Percentiles rank a stretch among this genome's conserved stretches.
Evolutionary conservation across 2,329 filamentous ascomycete species (phyloP).

Genomic region (Colletotrichum shisoi): DNA sequence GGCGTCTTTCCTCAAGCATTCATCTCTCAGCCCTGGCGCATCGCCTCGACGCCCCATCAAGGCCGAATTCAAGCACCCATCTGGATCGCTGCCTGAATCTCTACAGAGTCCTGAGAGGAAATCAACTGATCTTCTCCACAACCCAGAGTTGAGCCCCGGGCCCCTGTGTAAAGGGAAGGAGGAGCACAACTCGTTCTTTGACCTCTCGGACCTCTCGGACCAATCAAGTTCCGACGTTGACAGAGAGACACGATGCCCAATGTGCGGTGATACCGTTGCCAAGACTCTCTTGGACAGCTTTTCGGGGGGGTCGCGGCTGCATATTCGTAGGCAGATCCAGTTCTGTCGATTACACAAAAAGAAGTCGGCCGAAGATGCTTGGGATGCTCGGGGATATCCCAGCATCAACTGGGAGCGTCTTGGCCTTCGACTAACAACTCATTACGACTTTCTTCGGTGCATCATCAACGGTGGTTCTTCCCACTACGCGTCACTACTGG

Average conservation of each 20-base stretch:
- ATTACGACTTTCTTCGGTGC: constrained; percentile 63
- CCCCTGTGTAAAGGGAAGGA: neutral
- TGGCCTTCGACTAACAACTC: constrained; percentile 63
- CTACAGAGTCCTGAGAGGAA: constrained; percentile 17
- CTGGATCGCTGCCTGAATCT: constrained; percentile 16
- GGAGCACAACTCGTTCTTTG: constrained; percentile 18
- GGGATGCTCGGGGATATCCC: constrained; percentile 69
- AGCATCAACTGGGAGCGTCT: constrained; percentile 73
- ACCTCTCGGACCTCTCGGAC: constrained; percentile 34
- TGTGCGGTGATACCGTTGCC: constrained; percentile 70
- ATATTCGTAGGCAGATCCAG: constrained; percentile 64
- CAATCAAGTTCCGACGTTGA: constrained; percentile 25
- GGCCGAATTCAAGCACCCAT: constrained; percentile 14
- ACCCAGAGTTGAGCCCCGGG: neutral
- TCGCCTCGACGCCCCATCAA: constrained; percentile 6
- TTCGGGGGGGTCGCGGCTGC: constrained; percentile 58
- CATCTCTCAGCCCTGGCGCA: constrained; percentile 29
- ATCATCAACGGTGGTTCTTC: constrained; percentile 69
- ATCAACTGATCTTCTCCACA: neutral
- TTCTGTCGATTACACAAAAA: constrained; percentile 73
- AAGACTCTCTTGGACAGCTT: constrained; percentile 62
- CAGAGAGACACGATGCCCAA: constrained; percentile 60
- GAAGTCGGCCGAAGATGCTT: constrained; percentile 59
- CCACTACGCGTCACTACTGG: constrained; percentile 67
- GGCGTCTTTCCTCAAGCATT: constrained; percentile 1